Base-by-base conservation (phyloP, 2,329 filamentous ascomycete genomes). In the Aspergillus tubingensis region DNA sequence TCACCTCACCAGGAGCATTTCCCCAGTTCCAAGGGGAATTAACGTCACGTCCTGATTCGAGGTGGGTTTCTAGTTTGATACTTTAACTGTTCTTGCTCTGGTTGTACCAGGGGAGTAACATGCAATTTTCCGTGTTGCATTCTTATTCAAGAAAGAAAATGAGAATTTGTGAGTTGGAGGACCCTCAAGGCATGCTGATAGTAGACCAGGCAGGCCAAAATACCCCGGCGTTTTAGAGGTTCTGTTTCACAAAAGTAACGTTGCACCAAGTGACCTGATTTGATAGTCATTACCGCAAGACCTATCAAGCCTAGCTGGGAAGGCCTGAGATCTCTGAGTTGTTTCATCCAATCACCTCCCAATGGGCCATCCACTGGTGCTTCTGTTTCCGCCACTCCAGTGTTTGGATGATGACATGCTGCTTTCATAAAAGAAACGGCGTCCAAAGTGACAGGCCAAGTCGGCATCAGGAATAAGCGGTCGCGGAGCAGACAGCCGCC, bases 221-320 rank as follows among this genome's bases (percentile, higher is more conserved):
- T 64, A 57, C 57, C 68, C 67, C 63, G 68, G 69, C 66, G 62
- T 68, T 70, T 72, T 66, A 68, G 67, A 73, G 66, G 58, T 63
- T 61, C 68, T 65, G 74, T 76, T 70, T 68, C 73, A 77, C 75
- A 70, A 69, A 59, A 66, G 74, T 75, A 76, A 76, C 74, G 74
- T 76, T 70, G 69, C 71, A 76, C 72, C 57, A 63, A 57, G 52
- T 65, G 62, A 65, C 64, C 70, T 69, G 67, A 66, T 68, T 66
- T 70, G 67, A 69, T 74, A 66, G 64, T 59, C 38, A 61, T 66
- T 65, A 70, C 64, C 64, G 65, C 59, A 59, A 70, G 63, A 64
- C 43, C 59, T 60, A 67, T 57, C 62, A 64, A 54, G 59, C 65
- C 55, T 58, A 58, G 51, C 61, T 62, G 60, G 58, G 62, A 64